phyloP scores from a whole-genome alignment of 768 basidiomycete species.

The Tremella yokohamensis region DNA sequence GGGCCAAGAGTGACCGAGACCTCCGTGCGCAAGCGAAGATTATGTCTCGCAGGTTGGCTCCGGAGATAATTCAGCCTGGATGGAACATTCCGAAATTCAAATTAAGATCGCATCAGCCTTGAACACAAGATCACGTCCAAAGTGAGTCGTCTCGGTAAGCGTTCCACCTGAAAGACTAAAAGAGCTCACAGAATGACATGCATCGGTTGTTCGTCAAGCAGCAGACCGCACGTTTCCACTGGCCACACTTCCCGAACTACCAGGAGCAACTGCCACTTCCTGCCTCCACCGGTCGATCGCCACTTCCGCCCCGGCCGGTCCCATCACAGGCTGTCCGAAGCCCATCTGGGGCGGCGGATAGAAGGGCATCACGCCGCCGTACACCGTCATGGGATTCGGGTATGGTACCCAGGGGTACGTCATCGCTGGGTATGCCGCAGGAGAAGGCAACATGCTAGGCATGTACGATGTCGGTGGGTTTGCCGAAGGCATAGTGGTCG shows the following conservation, averaged over 20 bases:
- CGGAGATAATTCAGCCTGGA: too few species aligned
- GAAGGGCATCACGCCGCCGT: not conserved
- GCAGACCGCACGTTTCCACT: too few species aligned
- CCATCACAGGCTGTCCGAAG: not conserved
- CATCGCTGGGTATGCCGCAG: slow-evolving; percentile 6
- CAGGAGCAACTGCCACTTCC: slow-evolving; percentile 31
- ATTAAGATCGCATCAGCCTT: too few species aligned
- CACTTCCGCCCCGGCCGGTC: slow-evolving; percentile 6
- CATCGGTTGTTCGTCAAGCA: too few species aligned
- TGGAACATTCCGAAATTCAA: too few species aligned
- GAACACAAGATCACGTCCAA: too few species aligned
- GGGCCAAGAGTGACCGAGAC: too few species aligned
- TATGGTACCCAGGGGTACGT: not conserved
- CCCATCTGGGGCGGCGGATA: slow-evolving; percentile 4
- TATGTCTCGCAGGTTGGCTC: too few species aligned
- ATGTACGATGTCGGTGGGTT: not conserved
- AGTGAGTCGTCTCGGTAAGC: too few species aligned
- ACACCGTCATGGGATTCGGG: not conserved
- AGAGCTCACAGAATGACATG: too few species aligned
- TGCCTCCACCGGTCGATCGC: slow-evolving; percentile 42
- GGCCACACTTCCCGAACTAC: slow-evolving; percentile 7
- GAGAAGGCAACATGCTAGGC: slow-evolving; percentile 4
- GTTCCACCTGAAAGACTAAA: too few species aligned
- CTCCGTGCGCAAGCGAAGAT: too few species aligned
- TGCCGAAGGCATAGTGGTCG: slow-evolving; percentile 15